Evolutionary conservation across 2,329 filamentous ascomycete species (phyloP), one percentile per base, ranked within the genome.

Genomic region (Claviceps spartinae): DNA sequence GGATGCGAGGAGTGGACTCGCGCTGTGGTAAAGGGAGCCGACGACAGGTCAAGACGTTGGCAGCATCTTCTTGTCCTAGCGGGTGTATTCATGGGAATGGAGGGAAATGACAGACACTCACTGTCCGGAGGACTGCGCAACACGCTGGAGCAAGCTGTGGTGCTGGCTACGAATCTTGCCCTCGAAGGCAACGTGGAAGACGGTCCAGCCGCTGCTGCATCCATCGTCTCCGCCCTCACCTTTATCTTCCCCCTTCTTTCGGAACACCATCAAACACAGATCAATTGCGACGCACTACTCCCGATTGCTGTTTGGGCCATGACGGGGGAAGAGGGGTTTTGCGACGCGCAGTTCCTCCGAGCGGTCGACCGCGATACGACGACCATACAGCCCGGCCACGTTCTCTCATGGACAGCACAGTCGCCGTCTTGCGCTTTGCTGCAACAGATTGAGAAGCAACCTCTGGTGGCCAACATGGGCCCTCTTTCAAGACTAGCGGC

Each of bases 61-160:
- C 83, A 88, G 65, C 89, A 95, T 65, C 68, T 89, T 34, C 72
- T 95, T n/a, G 77, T 90, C 5, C 76, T 95, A 8, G 82, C 83
- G 0, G 90, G 88, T 3, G 71, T 95, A 22, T 68, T 95, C 53
- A 77, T 91, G 62, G 88, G 87, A 8, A 83, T 90, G 62, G 84
- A 86, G 57, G 72, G 76, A 16, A 74, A 79, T 54, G 77, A 82
- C 42, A 70, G 81, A 46, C 75, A 77, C 54, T 78, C 79, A n/a
- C 66, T 89, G n/a, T 79, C 83, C 5, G 68, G 72, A 36, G 67
- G 74, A 49, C 73, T 91, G 64, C 76, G 83, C 46, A 76, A 72
- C 37, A 87, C 79, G 43, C 71, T 95, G 0, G 85, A 91, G 62
- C 73, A 75, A 18, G 86, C 86, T 2, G 76, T 95, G 37, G 82